A percentile compares a stretch with the other conserved stretches of the same genome.
phyloP scores from a whole-genome alignment of 2,329 filamentous ascomycete species.

The Ascosphaera aggregata region DNA sequence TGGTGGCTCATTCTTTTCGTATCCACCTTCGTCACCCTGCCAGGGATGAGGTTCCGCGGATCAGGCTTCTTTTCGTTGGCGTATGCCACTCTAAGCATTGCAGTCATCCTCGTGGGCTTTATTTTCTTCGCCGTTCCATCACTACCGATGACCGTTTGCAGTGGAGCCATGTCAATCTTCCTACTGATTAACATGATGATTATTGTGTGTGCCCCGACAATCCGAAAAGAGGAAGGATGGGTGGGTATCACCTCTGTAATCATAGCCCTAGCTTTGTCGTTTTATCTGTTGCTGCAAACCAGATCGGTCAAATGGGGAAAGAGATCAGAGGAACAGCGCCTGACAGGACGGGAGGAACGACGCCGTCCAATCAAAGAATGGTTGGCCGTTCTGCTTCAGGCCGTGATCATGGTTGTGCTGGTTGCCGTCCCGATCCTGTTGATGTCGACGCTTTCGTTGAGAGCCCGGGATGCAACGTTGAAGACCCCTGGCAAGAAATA shows the following conservation, averaged over 20 bases:
- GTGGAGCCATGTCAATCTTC: constrained; percentile 40
- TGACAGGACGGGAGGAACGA: constrained; percentile 75
- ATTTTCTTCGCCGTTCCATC: constrained; percentile 79
- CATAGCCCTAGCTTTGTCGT: constrained; percentile 57
- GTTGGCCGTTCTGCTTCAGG: constrained; percentile 55
- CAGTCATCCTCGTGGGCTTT: constrained; percentile 51
- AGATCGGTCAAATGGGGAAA: constrained; percentile 80
- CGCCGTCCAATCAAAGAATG: constrained; percentile 65
- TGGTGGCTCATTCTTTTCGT: constrained; percentile 90
- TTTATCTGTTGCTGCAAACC: constrained; percentile 61
- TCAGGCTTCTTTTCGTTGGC: constrained; percentile 83
- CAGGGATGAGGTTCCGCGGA: constrained; percentile 62
- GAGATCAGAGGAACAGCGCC: constrained; percentile 68
- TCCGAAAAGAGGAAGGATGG: constrained; percentile 72
- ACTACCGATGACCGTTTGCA: constrained; percentile 50
- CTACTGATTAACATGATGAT: constrained; percentile 56
- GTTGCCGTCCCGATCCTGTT: constrained; percentile 47
- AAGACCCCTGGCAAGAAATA: constrained; percentile 50
- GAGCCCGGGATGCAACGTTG: constrained; percentile 55
- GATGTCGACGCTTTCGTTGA: constrained; percentile 56
- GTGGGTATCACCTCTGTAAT: constrained; percentile 67
- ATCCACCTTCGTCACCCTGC: constrained; percentile 73
- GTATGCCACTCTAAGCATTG: constrained; percentile 55
- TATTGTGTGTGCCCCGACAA: constrained; percentile 47
- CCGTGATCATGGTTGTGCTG: constrained; percentile 45